Percentiles rank a stretch among this genome's conserved stretches.
phyloP scores from a whole-genome alignment of 768 basidiomycete genomes.

The Neoboletus brunneissimus region DNA sequence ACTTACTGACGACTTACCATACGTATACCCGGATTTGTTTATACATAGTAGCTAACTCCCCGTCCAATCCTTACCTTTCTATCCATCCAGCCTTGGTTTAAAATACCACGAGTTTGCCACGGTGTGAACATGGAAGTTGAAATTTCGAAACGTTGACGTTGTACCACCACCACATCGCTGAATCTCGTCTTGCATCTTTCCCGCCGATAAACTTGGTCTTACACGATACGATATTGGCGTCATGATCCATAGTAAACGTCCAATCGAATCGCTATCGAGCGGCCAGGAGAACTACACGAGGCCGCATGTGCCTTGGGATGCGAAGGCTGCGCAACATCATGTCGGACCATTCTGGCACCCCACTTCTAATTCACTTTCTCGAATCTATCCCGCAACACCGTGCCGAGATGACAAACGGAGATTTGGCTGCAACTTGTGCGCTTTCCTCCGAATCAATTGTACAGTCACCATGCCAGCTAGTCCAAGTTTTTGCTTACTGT shows the following conservation, averaged over 20 bases:
- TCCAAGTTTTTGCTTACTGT: background rate
- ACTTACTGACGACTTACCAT: constrained; percentile 15
- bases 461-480: background rate
- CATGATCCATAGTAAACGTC: background rate
- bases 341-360: constrained; percentile 2
- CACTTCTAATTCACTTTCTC: constrained; percentile 13
- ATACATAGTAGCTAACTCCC: constrained; percentile 16
- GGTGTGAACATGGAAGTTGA: too few species aligned
- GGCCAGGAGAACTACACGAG: constrained; percentile 27
- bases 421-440: background rate
- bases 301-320: constrained; percentile 1
- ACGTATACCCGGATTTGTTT: constrained; percentile 24
- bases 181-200: background rate
- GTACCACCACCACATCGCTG: background rate
- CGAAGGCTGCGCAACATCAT: constrained; percentile 14
- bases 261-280: constrained; percentile 6
- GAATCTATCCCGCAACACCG: background rate
- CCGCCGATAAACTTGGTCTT: background rate
- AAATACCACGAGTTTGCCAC: too few species aligned
- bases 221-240: background rate
- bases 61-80: constrained; percentile 3
- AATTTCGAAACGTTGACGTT: background rate
- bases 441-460: background rate
- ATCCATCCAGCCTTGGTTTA: background rate
- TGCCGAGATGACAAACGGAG: background rate